Base-by-base conservation (phyloP, 257 asterid species). In the Solanum boliviense region DNA sequence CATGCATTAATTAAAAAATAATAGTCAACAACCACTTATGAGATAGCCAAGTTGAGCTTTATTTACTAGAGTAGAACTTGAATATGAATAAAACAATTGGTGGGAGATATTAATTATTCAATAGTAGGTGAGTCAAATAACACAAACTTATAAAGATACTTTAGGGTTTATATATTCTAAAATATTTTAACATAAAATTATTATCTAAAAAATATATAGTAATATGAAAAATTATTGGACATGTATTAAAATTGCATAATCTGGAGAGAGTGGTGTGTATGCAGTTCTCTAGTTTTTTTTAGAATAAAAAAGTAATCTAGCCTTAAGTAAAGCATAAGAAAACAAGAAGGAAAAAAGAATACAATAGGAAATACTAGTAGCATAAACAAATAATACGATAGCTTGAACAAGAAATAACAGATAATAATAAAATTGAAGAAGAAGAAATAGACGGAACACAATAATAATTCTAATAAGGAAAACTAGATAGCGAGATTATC, bases 251-350 rank as follows among this genome's bases (percentile, higher is more conserved):
- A 34, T 20, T 34, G 16, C 27, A 35, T 5, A 34, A 13, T 27
- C 21, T 13, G 5, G 1, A 0, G 2, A 29, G 10, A 4, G 2
- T 27, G 10, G 4, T 67, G 32, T 68, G 4, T 11, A 27, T 29
- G 32, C 0, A 0, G 1, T 29, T 13, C 1, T 15, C 5, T 67
- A 23, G 1, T 6, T 5, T 25, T 25, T n/a, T 23, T n/a, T 0
- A 62, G 7, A 31, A 5, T n/a, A 12, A 2, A 13, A 7, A 12
- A 2, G 21, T 68, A 27, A 25, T 27, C 31, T 29, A 5, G 32
- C 2, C 21, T 68, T 18, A 13, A 27, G 10, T 27, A 68, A 67
- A 25, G 0, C 20, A 68, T 68, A 12, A 68, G 2, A 5, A 70
- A 70, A 70, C 10, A 29, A 29, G 38, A 70, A 70, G 23, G 3